These are phyloP conservation scores for Tulasnella sp. DNA, from an alignment of 768 basidiomycete genomes.

Conservation along the genomic window DNA sequence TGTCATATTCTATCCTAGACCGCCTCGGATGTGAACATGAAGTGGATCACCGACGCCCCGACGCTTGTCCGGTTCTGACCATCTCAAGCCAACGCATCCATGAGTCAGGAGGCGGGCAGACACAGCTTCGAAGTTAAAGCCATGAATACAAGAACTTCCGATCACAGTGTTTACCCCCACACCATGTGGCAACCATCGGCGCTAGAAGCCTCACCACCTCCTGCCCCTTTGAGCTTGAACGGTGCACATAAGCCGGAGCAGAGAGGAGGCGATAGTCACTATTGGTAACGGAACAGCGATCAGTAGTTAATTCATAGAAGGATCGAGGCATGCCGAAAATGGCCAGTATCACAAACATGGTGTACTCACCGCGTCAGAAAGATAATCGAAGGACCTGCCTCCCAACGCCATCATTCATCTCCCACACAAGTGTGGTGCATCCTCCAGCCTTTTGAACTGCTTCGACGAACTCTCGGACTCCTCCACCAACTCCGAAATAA, in stretches of 20 bases:
- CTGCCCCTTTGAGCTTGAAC: no score
- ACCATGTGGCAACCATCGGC: no score
- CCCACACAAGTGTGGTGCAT: constrained; percentile 50
- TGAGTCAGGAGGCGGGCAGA: not conserved
- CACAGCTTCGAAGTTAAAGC: not conserved
- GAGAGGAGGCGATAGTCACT: no score
- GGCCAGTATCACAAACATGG: not conserved
- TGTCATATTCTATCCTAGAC: no score
- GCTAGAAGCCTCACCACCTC: no score
- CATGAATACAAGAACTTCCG: no score
- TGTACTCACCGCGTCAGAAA: not conserved
- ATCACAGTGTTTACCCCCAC: no score
- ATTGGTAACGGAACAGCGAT: no score
- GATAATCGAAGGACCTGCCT: constrained; percentile 7
- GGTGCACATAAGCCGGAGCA: no score
- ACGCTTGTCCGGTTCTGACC: not conserved
- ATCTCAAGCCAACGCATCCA: not conserved
- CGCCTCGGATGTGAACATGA: not conserved
- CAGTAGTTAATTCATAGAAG: no score
- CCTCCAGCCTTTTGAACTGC: constrained; percentile 40
- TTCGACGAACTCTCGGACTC: constrained; percentile 60
- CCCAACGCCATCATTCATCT: constrained; percentile 27
- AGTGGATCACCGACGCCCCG: not conserved
- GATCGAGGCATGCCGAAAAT: not conserved
- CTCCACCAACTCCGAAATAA: constrained; percentile 94